phyloP scores from a whole-genome alignment of 2,329 filamentous ascomycete species.

The Pseudofabraea citricarpa region DNA sequence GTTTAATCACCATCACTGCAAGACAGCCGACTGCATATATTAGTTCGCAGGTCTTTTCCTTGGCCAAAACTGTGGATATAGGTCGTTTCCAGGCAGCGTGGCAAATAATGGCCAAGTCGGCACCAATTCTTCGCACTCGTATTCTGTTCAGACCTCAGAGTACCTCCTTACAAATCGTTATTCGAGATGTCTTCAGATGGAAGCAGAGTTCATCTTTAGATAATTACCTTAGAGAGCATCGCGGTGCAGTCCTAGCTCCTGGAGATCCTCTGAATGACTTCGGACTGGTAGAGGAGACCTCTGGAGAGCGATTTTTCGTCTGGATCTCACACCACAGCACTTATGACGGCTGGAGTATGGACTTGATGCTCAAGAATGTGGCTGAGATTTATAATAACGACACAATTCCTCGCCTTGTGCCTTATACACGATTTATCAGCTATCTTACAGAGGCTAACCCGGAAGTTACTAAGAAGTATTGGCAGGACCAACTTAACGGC shows the following conservation, averaged over 20 bases:
- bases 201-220: background rate
- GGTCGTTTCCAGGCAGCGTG: slow-evolving; percentile 19
- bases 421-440: slow-evolving; percentile 33
- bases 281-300: slow-evolving; percentile 1
- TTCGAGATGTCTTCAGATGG: background rate
- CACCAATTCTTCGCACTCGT: background rate
- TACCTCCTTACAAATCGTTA: background rate
- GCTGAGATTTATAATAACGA: slow-evolving; percentile 2
- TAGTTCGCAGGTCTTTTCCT: slow-evolving; percentile 13
- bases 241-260: background rate
- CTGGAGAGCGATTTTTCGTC: slow-evolving; percentile 27
- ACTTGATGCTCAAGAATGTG: slow-evolving; percentile 9
- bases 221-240: background rate
- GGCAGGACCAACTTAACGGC: slow-evolving; percentile 4
- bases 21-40: slow-evolving; percentile 28
- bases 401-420: background rate
- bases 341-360: slow-evolving; percentile 43
- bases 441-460: slow-evolving; percentile 31
- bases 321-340: slow-evolving; percentile 47
- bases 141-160: background rate
- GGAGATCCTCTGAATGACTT: slow-evolving; percentile 3
- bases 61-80: slow-evolving; percentile 11
- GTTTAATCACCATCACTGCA: slow-evolving; percentile 50
- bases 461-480: slow-evolving; percentile 5
- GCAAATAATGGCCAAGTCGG: slow-evolving; percentile 7